Evolutionary conservation across 129 eudicot species (phyloP).

Genomic region (Gnaphalium uliginosum): DNA sequence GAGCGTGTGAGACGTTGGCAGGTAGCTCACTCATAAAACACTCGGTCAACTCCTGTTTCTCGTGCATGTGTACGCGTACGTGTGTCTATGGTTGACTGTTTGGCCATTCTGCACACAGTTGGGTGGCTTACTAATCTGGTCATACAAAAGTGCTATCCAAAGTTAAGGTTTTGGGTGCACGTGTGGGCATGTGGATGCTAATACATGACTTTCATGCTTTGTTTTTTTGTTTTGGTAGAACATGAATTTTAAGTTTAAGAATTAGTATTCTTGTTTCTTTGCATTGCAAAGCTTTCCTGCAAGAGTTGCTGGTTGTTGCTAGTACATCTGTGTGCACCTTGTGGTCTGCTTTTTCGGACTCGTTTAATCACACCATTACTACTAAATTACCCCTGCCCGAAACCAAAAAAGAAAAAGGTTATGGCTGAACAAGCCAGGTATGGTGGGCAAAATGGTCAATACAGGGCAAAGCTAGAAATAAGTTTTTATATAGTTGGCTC

Average conservation of each 20-base stretch:
- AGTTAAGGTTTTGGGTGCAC: slow-evolving; percentile 23
- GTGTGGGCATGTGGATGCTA: slow-evolving; percentile 21
- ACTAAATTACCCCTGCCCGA: not conserved
- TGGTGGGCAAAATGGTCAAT: not conserved
- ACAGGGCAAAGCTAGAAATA: not conserved
- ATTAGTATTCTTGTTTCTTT: slow-evolving; percentile 29
- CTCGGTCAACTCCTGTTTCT: slow-evolving; percentile 69
- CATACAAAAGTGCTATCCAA: slow-evolving; percentile 36
- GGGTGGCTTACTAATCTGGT: slow-evolving; percentile 44
- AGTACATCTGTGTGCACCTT: slow-evolving; percentile 13
- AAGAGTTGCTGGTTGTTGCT: slow-evolving; percentile 49
- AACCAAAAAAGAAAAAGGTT: not conserved
- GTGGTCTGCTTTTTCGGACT: slow-evolving; percentile 22
- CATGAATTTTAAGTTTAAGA: slow-evolving; percentile 20
- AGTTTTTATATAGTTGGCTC: no score
- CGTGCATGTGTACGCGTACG: slow-evolving; percentile 25
- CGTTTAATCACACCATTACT: not conserved
- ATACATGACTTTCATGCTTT: slow-evolving; percentile 12
- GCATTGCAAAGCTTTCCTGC: slow-evolving; percentile 67
- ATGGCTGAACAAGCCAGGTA: not conserved
- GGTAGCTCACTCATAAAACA: slow-evolving; percentile 90
- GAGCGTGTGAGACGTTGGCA: slow-evolving; percentile 89
- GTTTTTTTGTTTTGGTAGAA: slow-evolving; percentile 24
- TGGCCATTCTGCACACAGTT: slow-evolving; percentile 15
- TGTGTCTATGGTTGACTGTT: slow-evolving; percentile 38